Conservation (phyloP, 2,329 filamentous ascomycete genomes). For the Ceratocystis cubensis region DNA sequence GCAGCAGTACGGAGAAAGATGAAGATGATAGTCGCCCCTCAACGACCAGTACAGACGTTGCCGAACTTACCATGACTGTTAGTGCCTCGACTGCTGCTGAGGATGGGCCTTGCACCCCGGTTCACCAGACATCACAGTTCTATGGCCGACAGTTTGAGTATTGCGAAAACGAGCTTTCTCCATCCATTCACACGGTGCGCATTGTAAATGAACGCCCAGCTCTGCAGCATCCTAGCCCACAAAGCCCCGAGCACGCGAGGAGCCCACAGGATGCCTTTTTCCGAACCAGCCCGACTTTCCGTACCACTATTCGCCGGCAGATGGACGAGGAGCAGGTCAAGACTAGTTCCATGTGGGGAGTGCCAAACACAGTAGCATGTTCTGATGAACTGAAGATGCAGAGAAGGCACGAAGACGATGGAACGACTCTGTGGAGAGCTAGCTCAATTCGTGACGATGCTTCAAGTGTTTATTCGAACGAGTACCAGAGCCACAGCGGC, state of each 20-base stretch:
- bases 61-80: slow-evolving; percentile 8
- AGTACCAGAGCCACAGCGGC: not conserved
- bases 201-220: slow-evolving; percentile 17
- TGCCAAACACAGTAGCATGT: not conserved
- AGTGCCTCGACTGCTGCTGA: slow-evolving; percentile 13
- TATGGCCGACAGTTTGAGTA: slow-evolving; percentile 14
- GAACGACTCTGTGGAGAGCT: slow-evolving; percentile 13
- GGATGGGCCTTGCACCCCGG: slow-evolving; percentile 11
- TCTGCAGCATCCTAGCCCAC: slow-evolving; percentile 19
- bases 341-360: slow-evolving; percentile 3
- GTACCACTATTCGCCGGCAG: slow-evolving; percentile 14
- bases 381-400: not conserved
- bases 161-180: slow-evolving; percentile 15
- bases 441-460: slow-evolving; percentile 10
- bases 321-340: slow-evolving; percentile 15
- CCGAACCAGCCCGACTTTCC: slow-evolving; percentile 18
- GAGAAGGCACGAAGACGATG: not conserved
- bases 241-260: slow-evolving; percentile 13
- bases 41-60: slow-evolving; percentile 6
- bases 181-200: slow-evolving; percentile 19
- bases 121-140: not conserved
- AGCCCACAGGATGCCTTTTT: slow-evolving; percentile 19
- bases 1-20: not conserved
- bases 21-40: slow-evolving; percentile 13
- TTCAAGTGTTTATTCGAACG: slow-evolving; percentile 15